Percentiles rank a stretch among this genome's conserved stretches.
Conservation (phyloP, 1,284 basidiomycete genomes). For the Bjerkandera adusta region DNA sequence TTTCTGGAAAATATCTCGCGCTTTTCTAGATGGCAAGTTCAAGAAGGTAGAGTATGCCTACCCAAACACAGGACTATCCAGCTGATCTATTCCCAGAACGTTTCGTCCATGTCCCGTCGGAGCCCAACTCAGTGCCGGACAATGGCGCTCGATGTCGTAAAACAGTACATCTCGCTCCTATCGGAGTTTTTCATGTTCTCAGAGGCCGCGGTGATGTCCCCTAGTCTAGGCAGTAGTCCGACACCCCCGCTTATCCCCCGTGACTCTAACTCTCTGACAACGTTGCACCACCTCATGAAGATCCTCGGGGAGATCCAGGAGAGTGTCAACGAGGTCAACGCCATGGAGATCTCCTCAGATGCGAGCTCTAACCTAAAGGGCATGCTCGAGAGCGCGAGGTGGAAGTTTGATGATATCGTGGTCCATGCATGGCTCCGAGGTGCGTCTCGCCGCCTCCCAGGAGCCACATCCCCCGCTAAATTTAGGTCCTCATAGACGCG, state of each 20-base stretch:
- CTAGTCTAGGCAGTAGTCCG: constrained; percentile 29
- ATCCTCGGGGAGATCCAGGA: constrained; percentile 86
- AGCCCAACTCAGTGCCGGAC: constrained; percentile 83
- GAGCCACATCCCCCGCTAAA: background rate
- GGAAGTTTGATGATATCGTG: constrained; percentile 87
- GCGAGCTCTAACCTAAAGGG: constrained; percentile 65
- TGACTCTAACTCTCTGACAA: constrained; percentile 80
- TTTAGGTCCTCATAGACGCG: constrained; percentile 58
- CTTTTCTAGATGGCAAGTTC: constrained; percentile 90
- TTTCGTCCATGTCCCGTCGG: constrained; percentile 43
- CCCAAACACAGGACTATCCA: background rate
- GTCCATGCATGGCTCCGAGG: constrained; percentile 83
- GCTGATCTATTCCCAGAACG: constrained; percentile 22
- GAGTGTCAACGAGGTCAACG: constrained; percentile 77
- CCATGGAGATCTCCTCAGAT: constrained; percentile 81
- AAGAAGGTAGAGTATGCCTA: constrained; percentile 57
- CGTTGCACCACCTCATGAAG: constrained; percentile 78
- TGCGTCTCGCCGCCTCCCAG: constrained; percentile 30
- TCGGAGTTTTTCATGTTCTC: constrained; percentile 92
- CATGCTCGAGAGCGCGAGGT: constrained; percentile 81
- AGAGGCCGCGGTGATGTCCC: constrained; percentile 57
- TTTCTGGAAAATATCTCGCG: constrained; percentile 92
- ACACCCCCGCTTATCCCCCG: constrained; percentile 69
- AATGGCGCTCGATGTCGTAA: constrained; percentile 91
- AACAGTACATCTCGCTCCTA: constrained; percentile 82